Conservation (phyloP, 2,329 filamentous ascomycete species). For the Epichloe coenophiala region DNA sequence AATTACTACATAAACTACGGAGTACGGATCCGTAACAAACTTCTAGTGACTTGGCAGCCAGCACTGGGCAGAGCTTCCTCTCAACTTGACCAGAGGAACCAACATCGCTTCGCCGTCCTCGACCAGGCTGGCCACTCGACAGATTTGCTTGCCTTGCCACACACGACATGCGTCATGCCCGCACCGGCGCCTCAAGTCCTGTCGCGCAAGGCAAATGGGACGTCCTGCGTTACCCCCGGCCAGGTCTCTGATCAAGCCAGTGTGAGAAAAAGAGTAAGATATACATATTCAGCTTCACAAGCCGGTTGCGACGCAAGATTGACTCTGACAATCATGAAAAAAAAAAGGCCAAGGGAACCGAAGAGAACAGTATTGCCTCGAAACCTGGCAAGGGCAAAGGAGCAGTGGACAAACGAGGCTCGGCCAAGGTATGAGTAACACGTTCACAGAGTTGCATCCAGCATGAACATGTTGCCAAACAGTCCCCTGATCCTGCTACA, state of each 20-base stretch:
- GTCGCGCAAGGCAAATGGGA: constrained; percentile 22
- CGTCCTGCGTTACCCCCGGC: constrained; percentile 11
- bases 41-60: background rate
- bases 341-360: constrained; percentile 13
- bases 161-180: constrained; percentile 22
- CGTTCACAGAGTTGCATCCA: background rate
- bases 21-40: no score
- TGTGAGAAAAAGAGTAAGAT: constrained; percentile 12
- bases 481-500: background rate
- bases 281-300: background rate
- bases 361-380: constrained; percentile 11
- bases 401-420: constrained; percentile 15
- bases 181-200: constrained; percentile 21
- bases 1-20: no score
- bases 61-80: background rate
- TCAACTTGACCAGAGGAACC: background rate
- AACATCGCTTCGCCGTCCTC: background rate
- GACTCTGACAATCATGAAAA: background rate
- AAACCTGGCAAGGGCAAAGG: constrained; percentile 13
- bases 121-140: background rate
- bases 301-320: background rate
- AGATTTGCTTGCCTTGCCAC: background rate
- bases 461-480: background rate
- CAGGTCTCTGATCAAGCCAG: constrained; percentile 9
- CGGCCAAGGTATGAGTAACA: constrained; percentile 14